Base-by-base conservation (phyloP, 176 grass and related monocot genomes). In the Coix lacrymajobi region DNA sequence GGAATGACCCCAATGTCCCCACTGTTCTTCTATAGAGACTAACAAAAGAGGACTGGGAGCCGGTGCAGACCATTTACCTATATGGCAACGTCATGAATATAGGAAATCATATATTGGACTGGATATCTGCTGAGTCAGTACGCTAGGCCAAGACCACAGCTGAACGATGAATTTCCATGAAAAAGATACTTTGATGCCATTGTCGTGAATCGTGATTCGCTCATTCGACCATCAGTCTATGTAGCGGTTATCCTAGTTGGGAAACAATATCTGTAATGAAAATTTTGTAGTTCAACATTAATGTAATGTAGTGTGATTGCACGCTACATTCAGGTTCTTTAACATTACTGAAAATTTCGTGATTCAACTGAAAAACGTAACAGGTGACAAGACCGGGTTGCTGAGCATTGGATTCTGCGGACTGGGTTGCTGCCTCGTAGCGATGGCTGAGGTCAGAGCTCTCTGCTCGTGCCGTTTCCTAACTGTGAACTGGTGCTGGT, bases 401-500 rank as follows among this genome's bases (percentile, higher is more conserved):
- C 66, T 83, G 48, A 79, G 41, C 17, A 79, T 56, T 33, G 86
- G 66, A 31, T 85, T 85, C 17, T 33, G 82, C 68, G 52, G 67
- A 1, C 63, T 88, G 33, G 38, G 48, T 11, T 46, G 57, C 3
- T 68, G 60, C 22, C 81, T 88, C 48, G 30, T 26, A 39, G 36
- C 34, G 8, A 48, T 31, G 7, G 29, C 12, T 22, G 78, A 41
- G 16, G 62, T 60, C 7, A 75, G 16, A 22, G 67, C 32, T 49
- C 70, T 52, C 12, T 75, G 79, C 33, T 90, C 86, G 24, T 44
- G 45, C 46, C 65, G 34, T 77, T 86, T 88, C 28, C 76, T 80
- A 3, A 79, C 69, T 8, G 74, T 65, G 15, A 91, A 92, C 49
- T 87, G 81, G 81, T 90, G 84, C 16, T 97, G 85, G 85, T 99